These are phyloP conservation scores for Pachyrhizus erosus DNA, from an alignment of 306 rosid genomes.

Conservation along the genomic window DNA sequence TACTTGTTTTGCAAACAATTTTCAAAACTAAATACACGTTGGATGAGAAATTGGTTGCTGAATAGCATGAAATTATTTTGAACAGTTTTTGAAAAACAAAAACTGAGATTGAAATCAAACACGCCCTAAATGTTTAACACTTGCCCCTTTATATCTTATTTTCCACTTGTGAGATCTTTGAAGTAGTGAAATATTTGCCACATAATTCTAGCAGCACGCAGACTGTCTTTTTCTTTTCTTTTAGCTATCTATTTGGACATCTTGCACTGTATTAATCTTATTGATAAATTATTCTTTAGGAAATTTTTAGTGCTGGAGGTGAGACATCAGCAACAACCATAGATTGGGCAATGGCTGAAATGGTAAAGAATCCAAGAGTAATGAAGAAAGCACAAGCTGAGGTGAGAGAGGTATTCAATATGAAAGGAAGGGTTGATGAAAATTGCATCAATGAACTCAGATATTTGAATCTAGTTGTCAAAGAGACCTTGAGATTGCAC, in stretches of 20 bases:
- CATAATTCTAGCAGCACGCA: not conserved
- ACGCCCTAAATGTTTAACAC: not conserved
- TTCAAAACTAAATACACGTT: too few relatives aligned
- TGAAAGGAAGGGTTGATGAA: conserved; percentile 35
- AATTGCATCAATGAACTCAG: conserved; percentile 16
- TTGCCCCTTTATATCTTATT: not conserved
- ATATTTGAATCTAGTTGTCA: conserved; percentile 48
- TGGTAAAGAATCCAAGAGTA: not conserved
- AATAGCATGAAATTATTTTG: too few relatives aligned
- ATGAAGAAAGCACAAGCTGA: conserved; percentile 12
- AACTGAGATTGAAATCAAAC: too few relatives aligned
- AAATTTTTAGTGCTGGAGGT: conserved; percentile 45
- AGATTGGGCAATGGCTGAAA: conserved; percentile 52
- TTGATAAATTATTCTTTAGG: conserved; percentile 27
- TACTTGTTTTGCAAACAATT: too few relatives aligned
- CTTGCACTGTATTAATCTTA: not conserved
- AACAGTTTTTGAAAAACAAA: too few relatives aligned
- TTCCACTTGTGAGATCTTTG: not conserved
- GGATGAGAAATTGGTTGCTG: not conserved
- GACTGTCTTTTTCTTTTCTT: not conserved
- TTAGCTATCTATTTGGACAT: not conserved
- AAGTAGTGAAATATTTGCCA: not conserved
- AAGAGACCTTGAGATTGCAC: conserved; percentile 52
- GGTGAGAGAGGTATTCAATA: conserved; percentile 8
- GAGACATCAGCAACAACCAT: conserved; percentile 47